Evolutionary conservation across 805 yeast genomes (phyloP).

Genomic region (Ascoidea asiatica): DNA sequence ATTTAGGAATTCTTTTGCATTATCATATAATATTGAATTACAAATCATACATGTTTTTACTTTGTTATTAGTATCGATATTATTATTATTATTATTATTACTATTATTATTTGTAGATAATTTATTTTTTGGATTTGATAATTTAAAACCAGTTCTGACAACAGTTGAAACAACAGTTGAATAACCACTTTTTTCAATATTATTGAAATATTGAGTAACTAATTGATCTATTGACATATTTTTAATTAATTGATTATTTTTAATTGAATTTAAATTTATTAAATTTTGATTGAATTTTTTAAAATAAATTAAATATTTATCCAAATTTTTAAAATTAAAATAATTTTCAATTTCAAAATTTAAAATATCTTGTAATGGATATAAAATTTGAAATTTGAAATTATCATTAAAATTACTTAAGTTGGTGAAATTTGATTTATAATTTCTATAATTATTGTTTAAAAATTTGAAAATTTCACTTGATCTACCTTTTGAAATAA

Average conservation of each 20-base stretch:
- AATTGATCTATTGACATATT: slow-evolving; percentile 29
- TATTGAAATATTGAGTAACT: slow-evolving; percentile 25
- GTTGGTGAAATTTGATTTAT: slow-evolving; percentile 17
- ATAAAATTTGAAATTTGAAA: slow-evolving; percentile 17
- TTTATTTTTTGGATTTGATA: slow-evolving; percentile 19
- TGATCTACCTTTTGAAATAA: slow-evolving; percentile 27
- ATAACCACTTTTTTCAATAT: slow-evolving; percentile 29
- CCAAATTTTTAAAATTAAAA: slow-evolving; percentile 17
- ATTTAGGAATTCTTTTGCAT: slow-evolving; percentile 26
- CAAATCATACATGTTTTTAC: slow-evolving; percentile 24
- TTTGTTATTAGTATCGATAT: no score
- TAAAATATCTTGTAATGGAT: slow-evolving; percentile 29
- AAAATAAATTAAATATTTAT: slow-evolving; percentile 9
- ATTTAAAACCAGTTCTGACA: slow-evolving; percentile 30
- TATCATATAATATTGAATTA: slow-evolving; percentile 21
- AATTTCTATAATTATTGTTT: slow-evolving; percentile 19
- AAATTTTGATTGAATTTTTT: slow-evolving; percentile 11
- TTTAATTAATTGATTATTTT: slow-evolving; percentile 16
- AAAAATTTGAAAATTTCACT: slow-evolving; percentile 24
- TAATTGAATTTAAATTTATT: background rate
- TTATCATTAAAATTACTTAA: slow-evolving; percentile 5
- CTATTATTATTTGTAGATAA: no score
- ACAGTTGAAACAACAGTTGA: slow-evolving; percentile 35
- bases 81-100: no score
- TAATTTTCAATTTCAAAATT: slow-evolving; percentile 25